Evolutionary conservation across 305 asterid species (phyloP).

Genomic region (Plantago rigida): DNA sequence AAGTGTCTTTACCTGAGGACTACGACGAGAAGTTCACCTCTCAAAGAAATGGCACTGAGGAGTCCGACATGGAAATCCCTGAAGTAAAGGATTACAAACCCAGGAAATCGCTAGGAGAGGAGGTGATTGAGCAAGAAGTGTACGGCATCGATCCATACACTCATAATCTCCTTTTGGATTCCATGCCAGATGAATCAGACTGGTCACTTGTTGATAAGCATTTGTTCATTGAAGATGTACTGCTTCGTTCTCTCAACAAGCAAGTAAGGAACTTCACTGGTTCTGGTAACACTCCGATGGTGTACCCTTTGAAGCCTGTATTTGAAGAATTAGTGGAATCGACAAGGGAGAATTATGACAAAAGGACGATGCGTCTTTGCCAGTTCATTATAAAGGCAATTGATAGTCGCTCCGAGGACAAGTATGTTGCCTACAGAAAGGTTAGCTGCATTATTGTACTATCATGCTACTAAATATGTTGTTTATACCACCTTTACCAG

Average conservation of each 20-base stretch:
- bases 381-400: slow-evolving; percentile 67
- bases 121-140: slow-evolving; percentile 98
- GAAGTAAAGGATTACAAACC: slow-evolving; percentile 92
- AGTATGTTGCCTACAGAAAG: slow-evolving; percentile 96
- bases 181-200: slow-evolving; percentile 90
- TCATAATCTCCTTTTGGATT: slow-evolving; percentile 91
- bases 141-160: slow-evolving; percentile 98
- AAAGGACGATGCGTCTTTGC: slow-evolving; percentile 54
- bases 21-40: slow-evolving; percentile 71
- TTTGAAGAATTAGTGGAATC: slow-evolving; percentile 59
- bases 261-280: slow-evolving; percentile 81
- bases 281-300: slow-evolving; percentile 82
- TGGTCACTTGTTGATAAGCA: slow-evolving; percentile 82
- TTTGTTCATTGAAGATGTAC: slow-evolving; percentile 81
- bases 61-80: slow-evolving; percentile 98
- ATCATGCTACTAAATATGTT: slow-evolving; percentile 1
- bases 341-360: slow-evolving; percentile 60
- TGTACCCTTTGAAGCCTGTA: slow-evolving; percentile 68
- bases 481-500: neutral
- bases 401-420: slow-evolving; percentile 80
- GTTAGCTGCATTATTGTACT: slow-evolving; percentile 30
- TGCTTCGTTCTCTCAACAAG: slow-evolving; percentile 75
- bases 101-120: slow-evolving; percentile 73
- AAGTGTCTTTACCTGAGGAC: slow-evolving; percentile 87
- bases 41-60: slow-evolving; percentile 85